These are phyloP conservation scores for Chaetoceros muelleri DNA, from an alignment of 108 stramenopile species.

Conservation along the genomic window DNA sequence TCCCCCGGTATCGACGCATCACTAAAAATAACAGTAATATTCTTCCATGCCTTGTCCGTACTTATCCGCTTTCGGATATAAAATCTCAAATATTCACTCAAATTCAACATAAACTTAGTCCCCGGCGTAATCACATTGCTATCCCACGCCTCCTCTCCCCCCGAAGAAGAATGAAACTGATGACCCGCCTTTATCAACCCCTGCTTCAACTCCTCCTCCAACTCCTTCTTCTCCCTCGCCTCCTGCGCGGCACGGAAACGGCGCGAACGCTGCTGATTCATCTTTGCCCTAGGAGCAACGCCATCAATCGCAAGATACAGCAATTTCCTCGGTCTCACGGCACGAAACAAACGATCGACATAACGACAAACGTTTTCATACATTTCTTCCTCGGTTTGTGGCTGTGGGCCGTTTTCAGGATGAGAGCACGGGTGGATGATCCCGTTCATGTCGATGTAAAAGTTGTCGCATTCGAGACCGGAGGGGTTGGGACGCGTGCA, in stretches of 20 bases:
- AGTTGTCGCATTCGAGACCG: constrained; percentile 85
- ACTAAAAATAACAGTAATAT: constrained; percentile 84
- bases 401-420: constrained; percentile 86
- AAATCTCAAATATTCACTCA: constrained; percentile 81
- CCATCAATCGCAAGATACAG: constrained; percentile 95
- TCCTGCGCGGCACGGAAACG: constrained; percentile 96
- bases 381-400: constrained; percentile 93
- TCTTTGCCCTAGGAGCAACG: constrained; percentile 97
- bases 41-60: constrained; percentile 87
- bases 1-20: constrained; percentile 96
- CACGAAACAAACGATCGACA: constrained; percentile 77
- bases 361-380: constrained; percentile 90
- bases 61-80: constrained; percentile 85
- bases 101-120: constrained; percentile 91
- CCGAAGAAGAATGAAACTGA: constrained; percentile 50
- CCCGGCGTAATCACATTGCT: constrained; percentile 99
- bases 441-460: constrained; percentile 99
- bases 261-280: constrained; percentile 94
- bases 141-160: constrained; percentile 72
- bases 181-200: constrained; percentile 62
- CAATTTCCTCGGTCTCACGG: constrained; percentile 75
- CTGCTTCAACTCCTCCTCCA: constrained; percentile 73
- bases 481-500: constrained; percentile 81
- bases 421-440: constrained; percentile 99
- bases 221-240: constrained; percentile 74